These are phyloP conservation scores for Sphagnum tenellum DNA, from an alignment of 225 moss, liverwort and hornwort species.

Conservation along the genomic window DNA sequence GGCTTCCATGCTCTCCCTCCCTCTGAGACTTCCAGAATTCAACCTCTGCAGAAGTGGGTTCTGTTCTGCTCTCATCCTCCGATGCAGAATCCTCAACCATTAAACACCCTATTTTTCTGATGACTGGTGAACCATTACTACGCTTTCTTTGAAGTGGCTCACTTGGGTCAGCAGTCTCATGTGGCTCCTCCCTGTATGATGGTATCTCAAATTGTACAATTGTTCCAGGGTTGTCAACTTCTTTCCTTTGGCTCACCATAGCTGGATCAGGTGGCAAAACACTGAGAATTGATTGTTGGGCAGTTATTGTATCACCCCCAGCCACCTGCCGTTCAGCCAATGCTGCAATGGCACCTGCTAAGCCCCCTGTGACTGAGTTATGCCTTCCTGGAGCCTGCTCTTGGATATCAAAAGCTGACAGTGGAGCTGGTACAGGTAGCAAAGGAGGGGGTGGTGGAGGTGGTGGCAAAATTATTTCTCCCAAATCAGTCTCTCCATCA, in stretches of 20 bases:
- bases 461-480: not conserved
- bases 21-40: conserved; percentile 14
- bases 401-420: conserved; percentile 15
- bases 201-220: no score
- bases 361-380: conserved; percentile 25
- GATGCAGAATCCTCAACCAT: not conserved
- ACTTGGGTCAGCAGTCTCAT: no score
- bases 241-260: not conserved
- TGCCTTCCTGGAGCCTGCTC: conserved; percentile 21
- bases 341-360: conserved; percentile 45
- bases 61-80: conserved; percentile 1
- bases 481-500: conserved; percentile 10
- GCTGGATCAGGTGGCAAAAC: conserved; percentile 4
- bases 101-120: not conserved
- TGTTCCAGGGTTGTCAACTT: no score
- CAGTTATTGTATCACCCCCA: conserved; percentile 7
- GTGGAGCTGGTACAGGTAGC: not conserved
- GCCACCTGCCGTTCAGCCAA: conserved; percentile 39
- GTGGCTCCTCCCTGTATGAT: no score
- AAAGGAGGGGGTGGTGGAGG: conserved; percentile 17
- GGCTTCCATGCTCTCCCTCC: conserved; percentile 8
- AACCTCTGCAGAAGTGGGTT: not conserved
- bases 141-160: no score
- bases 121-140: not conserved
- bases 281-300: conserved; percentile 9